Evolutionary conservation across 352 stramenopile species (phyloP).

Genomic region (Pythium insidiosum): DNA sequence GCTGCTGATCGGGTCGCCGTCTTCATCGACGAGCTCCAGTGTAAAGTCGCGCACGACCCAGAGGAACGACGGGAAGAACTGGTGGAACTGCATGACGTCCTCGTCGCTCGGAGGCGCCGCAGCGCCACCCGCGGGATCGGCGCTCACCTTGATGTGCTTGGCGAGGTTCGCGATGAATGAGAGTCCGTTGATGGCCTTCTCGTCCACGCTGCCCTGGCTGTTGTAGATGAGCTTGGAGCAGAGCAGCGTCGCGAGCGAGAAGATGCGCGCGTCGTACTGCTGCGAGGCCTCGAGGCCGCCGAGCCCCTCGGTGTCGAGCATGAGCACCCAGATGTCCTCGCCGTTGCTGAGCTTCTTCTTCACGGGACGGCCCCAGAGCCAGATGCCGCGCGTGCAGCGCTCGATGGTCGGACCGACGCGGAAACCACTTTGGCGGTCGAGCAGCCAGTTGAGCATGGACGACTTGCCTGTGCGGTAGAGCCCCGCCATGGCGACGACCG

Average conservation of each 20-base stretch:
- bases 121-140: slow-evolving; percentile 18
- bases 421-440: slow-evolving; percentile 63
- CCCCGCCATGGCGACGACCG: slow-evolving; percentile 76
- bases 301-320: slow-evolving; percentile 86
- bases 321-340: slow-evolving; percentile 67
- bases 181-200: slow-evolving; percentile 76
- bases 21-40: slow-evolving; percentile 78
- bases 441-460: slow-evolving; percentile 84
- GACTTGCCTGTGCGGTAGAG: slow-evolving; percentile 86
- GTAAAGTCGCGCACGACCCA: slow-evolving; percentile 88
- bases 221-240: slow-evolving; percentile 88
- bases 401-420: slow-evolving; percentile 75
- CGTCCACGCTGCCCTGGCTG: slow-evolving; percentile 76
- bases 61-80: slow-evolving; percentile 84
- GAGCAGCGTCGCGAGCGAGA: slow-evolving; percentile 77
- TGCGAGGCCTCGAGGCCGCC: slow-evolving; percentile 76
- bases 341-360: slow-evolving; percentile 50
- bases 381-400: slow-evolving; percentile 82
- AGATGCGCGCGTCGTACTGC: slow-evolving; percentile 85
- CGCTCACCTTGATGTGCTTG: slow-evolving; percentile 77
- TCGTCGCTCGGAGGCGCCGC: slow-evolving; percentile 20
- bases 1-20: slow-evolving; percentile 69
- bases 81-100: slow-evolving; percentile 68
- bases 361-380: slow-evolving; percentile 74
- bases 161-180: slow-evolving; percentile 85